Conservation (phyloP, 2,329 filamentous ascomycete genomes). For the Lachnellula suecica region DNA sequence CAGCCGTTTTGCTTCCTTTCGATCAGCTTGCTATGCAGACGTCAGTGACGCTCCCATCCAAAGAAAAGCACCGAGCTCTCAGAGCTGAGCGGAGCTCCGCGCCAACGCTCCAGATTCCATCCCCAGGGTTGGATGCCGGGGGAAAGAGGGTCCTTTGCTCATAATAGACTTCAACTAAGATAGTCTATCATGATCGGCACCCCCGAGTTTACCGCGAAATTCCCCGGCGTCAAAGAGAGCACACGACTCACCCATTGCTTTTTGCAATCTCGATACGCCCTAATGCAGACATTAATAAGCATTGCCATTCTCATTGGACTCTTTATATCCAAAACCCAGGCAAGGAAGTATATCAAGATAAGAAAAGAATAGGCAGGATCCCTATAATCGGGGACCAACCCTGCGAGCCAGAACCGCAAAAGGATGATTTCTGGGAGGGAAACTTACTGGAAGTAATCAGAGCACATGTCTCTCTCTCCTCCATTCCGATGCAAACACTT, state of each 20-base stretch:
- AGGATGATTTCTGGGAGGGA: neutral
- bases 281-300: slow-evolving; percentile 39
- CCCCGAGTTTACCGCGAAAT: neutral
- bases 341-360: neutral
- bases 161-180: neutral
- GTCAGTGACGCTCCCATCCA: slow-evolving; percentile 3
- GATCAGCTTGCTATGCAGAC: slow-evolving; percentile 40
- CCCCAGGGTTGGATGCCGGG: neutral
- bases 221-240: neutral
- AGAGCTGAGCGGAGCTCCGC: neutral
- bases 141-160: neutral
- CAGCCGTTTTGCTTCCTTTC: slow-evolving; percentile 44
- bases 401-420: neutral
- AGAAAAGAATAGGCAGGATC: neutral
- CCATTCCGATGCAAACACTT: slow-evolving; percentile 86
- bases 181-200: neutral
- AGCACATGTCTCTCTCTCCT: slow-evolving; percentile 85
- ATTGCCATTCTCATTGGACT: too few relatives aligned
- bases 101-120: neutral
- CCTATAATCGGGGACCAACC: neutral
- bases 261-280: slow-evolving; percentile 92
- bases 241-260: slow-evolving; percentile 75
- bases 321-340: too few relatives aligned
- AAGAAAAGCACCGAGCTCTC: neutral
- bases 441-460: slow-evolving; percentile 90